Evolutionary conservation across 2,329 filamentous ascomycete species (phyloP).

Genomic region (Thielaviopsis populi): DNA sequence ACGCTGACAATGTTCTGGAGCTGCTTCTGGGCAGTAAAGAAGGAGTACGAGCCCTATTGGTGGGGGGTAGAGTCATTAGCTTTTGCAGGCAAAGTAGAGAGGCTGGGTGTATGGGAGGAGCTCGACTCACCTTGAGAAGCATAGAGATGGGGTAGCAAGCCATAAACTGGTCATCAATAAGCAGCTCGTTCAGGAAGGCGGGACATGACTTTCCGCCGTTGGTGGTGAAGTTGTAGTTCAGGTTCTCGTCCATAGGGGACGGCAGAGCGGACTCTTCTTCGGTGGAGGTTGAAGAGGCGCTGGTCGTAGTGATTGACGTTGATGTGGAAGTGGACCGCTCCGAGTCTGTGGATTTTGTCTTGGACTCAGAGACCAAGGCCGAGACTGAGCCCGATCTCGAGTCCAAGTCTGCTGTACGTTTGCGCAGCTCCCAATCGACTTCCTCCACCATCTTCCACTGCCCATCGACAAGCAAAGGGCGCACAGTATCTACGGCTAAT

Average conservation of each 20-base stretch:
- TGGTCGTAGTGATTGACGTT: constrained; percentile 16
- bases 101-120: neutral
- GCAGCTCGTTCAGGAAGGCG: constrained; percentile 51
- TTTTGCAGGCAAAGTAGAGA: neutral
- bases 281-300: constrained; percentile 21
- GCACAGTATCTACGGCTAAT: constrained; percentile 18
- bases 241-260: constrained; percentile 49
- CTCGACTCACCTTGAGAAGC: constrained; percentile 51
- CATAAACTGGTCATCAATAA: constrained; percentile 51
- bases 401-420: constrained; percentile 21
- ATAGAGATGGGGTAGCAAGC: constrained; percentile 72
- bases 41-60: constrained; percentile 72
- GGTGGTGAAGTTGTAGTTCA: constrained; percentile 46
- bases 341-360: neutral
- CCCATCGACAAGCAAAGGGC: constrained; percentile 18
- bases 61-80: constrained; percentile 20
- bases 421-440: constrained; percentile 17
- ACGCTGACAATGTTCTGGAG: constrained; percentile 57
- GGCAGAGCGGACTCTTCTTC: constrained; percentile 34
- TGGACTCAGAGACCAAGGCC: neutral
- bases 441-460: constrained; percentile 19
- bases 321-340: neutral
- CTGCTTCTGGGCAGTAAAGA: constrained; percentile 66
- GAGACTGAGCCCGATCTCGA: constrained; percentile 13
- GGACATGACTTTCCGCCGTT: constrained; percentile 41